A percentile compares a stretch with the other conserved stretches of the same genome.
These are phyloP conservation scores for Purpureocillium lavendulum DNA, from an alignment of 2,329 filamentous ascomycete species.

Conservation along the genomic window DNA sequence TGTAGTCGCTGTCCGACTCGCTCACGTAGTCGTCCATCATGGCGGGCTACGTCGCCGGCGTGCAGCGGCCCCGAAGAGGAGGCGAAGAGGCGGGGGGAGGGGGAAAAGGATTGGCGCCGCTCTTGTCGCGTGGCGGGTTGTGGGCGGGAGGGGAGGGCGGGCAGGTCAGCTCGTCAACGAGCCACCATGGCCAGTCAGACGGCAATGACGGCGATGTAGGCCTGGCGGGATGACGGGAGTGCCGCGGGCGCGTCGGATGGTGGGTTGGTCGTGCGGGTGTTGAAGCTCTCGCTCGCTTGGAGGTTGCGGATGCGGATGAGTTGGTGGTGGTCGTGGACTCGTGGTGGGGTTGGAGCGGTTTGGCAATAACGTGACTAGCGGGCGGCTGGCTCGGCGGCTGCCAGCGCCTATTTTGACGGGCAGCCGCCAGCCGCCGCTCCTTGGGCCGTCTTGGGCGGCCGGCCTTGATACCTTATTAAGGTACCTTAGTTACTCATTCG, in stretches of 20 bases:
- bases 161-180: constrained; percentile 12
- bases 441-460: no score
- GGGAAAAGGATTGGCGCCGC: background rate
- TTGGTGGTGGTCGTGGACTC: background rate
- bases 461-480: no score
- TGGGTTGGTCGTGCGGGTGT: no score
- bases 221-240: no score
- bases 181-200: constrained; percentile 18
- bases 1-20: constrained; percentile 97
- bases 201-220: no score
- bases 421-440: no score
- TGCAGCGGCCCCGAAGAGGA: constrained; percentile 2
- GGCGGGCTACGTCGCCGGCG: no score
- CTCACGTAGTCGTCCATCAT: constrained; percentile 96
- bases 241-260: no score
- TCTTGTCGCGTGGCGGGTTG: no score
- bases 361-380: constrained; percentile 8
- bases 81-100: background rate
- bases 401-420: background rate
- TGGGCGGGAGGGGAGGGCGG: constrained; percentile 8
- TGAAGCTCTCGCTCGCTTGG: no score
- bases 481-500: no score
- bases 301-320: background rate
- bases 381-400: background rate
- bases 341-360: constrained; percentile 1